A percentile compares a stretch with the other conserved stretches of the same genome.
phyloP scores from a whole-genome alignment of 1,139 yeast species.

The Pichia sp. region DNA sequence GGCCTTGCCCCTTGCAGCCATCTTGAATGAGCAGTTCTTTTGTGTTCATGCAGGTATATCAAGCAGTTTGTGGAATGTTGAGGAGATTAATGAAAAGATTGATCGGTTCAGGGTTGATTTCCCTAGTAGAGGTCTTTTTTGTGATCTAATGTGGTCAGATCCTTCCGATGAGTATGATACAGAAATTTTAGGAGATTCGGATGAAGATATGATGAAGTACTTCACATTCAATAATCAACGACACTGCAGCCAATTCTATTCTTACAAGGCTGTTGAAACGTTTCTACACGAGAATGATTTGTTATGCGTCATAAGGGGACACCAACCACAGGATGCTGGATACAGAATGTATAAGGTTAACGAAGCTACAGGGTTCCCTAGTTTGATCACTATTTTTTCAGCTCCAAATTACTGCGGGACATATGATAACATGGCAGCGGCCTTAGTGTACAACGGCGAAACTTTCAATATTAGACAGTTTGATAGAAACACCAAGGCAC shows the following conservation, averaged over 20 bases:
- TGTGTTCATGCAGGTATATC: conserved; percentile 95
- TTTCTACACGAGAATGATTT: conserved; percentile 70
- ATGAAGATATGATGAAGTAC: conserved; percentile 48
- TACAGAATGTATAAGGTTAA: conserved; percentile 83
- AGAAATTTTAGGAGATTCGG: conserved; percentile 22
- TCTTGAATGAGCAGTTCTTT: conserved; percentile 68
- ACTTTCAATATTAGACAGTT: conserved; percentile 95
- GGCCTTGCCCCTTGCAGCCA: conserved; percentile 76
- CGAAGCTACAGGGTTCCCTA: conserved; percentile 82
- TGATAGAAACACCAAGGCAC: conserved; percentile 72
- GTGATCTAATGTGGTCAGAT: conserved; percentile 97
- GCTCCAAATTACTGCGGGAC: conserved; percentile 97
- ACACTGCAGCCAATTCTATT: conserved; percentile 91
- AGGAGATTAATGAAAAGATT: conserved; percentile 66
- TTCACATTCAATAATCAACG: conserved; percentile 83
- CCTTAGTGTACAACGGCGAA: conserved; percentile 80
- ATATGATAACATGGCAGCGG: conserved; percentile 86
- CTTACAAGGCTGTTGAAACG: conserved; percentile 79
- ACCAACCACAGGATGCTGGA: conserved; percentile 91
- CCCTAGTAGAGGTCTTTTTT: conserved; percentile 81
- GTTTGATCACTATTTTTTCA: conserved; percentile 84
- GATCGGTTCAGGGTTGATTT: conserved; percentile 74
- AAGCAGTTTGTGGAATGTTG: conserved; percentile 57
- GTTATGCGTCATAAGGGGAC: conserved; percentile 81
- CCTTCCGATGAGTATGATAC: conserved; percentile 72